Percentiles rank a stretch among this genome's conserved stretches.
Conservation (phyloP, 78 protist species). For the Dictyostelium firmibasis region DNA sequence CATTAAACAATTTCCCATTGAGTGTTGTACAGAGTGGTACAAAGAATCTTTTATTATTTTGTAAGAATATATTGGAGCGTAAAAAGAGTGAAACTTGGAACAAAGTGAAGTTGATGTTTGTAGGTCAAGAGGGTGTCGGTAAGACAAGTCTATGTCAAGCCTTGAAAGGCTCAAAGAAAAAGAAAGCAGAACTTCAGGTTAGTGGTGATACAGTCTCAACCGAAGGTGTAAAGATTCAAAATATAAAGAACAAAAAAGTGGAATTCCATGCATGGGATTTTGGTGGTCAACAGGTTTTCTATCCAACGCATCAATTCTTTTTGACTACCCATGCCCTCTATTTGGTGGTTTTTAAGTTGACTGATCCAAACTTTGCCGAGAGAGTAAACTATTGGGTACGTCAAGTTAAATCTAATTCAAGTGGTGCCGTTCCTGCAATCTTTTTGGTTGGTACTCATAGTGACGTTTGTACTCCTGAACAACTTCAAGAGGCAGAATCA, state of each 20-base stretch:
- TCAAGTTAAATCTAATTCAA: constrained; percentile 47
- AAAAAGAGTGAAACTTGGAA: constrained; percentile 61
- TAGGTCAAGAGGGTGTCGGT: constrained; percentile 81
- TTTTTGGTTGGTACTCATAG: constrained; percentile 75
- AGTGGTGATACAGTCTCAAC: constrained; percentile 75
- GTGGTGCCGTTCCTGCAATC: constrained; percentile 49
- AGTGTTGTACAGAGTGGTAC: constrained; percentile 36
- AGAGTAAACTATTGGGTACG: constrained; percentile 76
- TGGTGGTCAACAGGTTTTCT: constrained; percentile 79
- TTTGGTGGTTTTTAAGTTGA: constrained; percentile 56
- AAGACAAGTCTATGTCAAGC: constrained; percentile 57
- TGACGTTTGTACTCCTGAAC: constrained; percentile 73
- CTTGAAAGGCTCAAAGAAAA: constrained; percentile 51
- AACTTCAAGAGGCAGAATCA: constrained; percentile 19
- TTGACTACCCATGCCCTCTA: constrained; percentile 57
- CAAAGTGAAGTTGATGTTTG: constrained; percentile 73
- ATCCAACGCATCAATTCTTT: constrained; percentile 83
- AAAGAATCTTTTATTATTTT: constrained; percentile 39
- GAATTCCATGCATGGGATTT: constrained; percentile 78
- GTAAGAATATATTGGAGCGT: constrained; percentile 54
- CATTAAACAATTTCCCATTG: constrained; percentile 48
- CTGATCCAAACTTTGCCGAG: constrained; percentile 72
- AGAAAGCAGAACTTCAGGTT: constrained; percentile 47
- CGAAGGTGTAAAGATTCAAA: constrained; percentile 72
- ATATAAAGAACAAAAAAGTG: constrained; percentile 21